Evolutionary conservation across 2,329 filamentous ascomycete species (phyloP).

Genomic region (Cercospora berteroae): DNA sequence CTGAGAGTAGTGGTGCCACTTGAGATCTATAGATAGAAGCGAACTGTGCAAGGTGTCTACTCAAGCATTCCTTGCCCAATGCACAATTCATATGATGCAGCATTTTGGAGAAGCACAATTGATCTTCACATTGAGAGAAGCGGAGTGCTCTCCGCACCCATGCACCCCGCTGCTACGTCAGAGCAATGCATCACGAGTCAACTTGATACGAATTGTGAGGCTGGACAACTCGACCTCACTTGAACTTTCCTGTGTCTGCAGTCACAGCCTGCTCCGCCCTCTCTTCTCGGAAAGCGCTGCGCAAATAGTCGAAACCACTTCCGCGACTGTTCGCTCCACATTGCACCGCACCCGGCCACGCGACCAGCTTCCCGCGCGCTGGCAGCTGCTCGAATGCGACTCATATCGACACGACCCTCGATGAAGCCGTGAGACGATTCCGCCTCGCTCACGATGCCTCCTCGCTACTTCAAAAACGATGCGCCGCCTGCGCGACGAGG

Average conservation of each 20-base stretch:
- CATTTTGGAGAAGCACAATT: neutral
- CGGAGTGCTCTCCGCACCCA: neutral
- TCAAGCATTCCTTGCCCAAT: neutral
- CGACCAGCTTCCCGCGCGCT: neutral
- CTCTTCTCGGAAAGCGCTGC: neutral
- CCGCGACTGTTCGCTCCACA: neutral
- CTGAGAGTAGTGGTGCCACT: neutral
- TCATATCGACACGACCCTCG: neutral
- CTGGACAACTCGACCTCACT: neutral
- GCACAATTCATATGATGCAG: neutral
- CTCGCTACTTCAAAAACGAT: slow-evolving; percentile 44
- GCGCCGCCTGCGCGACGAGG: slow-evolving; percentile 39
- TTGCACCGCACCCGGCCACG: neutral
- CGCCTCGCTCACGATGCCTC: slow-evolving; percentile 30
- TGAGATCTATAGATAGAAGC: neutral
- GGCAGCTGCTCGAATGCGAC: slow-evolving; percentile 1
- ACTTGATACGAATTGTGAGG: neutral
- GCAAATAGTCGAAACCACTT: neutral
- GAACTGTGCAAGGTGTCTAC: neutral
- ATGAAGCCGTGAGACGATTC: slow-evolving; percentile 1
- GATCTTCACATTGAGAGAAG: neutral
- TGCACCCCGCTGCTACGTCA: slow-evolving; percentile 2
- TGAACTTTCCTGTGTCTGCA: neutral
- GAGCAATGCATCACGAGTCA: neutral
- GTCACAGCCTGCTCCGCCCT: neutral